These are phyloP conservation scores for Pichia heedii DNA, from an alignment of 805 yeast genomes.

Conservation along the genomic window DNA sequence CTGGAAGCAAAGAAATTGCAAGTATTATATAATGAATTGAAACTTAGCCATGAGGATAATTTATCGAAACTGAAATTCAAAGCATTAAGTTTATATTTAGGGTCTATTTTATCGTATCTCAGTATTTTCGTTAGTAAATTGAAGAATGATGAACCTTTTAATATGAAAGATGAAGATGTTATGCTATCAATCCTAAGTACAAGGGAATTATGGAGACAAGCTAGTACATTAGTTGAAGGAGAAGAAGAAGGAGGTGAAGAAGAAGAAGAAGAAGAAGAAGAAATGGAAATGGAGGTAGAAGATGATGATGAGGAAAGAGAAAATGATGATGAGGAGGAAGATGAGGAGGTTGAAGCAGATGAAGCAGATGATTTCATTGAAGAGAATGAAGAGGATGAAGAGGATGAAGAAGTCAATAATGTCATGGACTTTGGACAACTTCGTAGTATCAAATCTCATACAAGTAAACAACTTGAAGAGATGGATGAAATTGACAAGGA, in stretches of 20 bases:
- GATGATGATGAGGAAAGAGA: slow-evolving; percentile 13
- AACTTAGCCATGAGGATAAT: slow-evolving; percentile 21
- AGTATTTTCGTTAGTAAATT: slow-evolving; percentile 59
- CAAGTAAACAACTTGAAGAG: slow-evolving; percentile 42
- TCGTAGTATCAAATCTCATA: slow-evolving; percentile 40
- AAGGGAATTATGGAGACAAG: slow-evolving; percentile 86
- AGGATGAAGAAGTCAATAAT: slow-evolving; percentile 35
- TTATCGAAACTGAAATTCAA: slow-evolving; percentile 43
- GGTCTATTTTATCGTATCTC: slow-evolving; percentile 69
- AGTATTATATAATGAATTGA: slow-evolving; percentile 33
- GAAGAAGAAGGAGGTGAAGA: slow-evolving; percentile 18
- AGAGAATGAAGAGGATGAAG: neutral
- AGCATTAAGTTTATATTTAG: slow-evolving; percentile 73
- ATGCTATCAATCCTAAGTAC: slow-evolving; percentile 80
- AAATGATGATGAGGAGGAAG: slow-evolving; percentile 16
- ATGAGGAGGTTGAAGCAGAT: slow-evolving; percentile 15
- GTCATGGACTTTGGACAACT: slow-evolving; percentile 14
- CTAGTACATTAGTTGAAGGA: slow-evolving; percentile 29
- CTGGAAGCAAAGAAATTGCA: slow-evolving; percentile 45
- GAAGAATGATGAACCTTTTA: slow-evolving; percentile 37
- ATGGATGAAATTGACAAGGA: slow-evolving; percentile 79
- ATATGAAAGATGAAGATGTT: slow-evolving; percentile 79
- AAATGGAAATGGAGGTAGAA: slow-evolving; percentile 14
- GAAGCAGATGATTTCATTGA: slow-evolving; percentile 18
- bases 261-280: slow-evolving; percentile 20